Percentiles rank a stretch among this genome's conserved stretches.
These are phyloP conservation scores for Ceratocystis cacaofunesta DNA, from an alignment of 2,329 filamentous ascomycete genomes.

Conservation along the genomic window DNA sequence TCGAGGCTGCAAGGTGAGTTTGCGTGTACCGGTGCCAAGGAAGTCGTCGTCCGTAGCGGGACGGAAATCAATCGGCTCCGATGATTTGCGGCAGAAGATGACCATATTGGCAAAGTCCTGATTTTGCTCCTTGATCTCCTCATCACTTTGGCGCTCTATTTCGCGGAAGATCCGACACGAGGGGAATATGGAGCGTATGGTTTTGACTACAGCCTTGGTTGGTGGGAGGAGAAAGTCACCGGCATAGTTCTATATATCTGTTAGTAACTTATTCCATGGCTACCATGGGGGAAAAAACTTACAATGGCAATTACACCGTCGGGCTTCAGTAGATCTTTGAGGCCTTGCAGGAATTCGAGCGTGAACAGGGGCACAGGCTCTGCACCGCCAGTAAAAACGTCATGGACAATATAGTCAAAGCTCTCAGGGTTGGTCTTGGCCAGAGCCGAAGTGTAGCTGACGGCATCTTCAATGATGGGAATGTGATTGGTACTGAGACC, in stretches of 20 bases:
- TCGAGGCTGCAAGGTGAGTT: conserved; percentile 55
- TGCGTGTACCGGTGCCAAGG: conserved; percentile 54
- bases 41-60: conserved; percentile 48
- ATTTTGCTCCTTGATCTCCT: conserved; percentile 32
- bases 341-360: conserved; percentile 58
- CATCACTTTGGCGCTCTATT: conserved; percentile 36
- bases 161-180: conserved; percentile 86
- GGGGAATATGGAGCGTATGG: conserved; percentile 71
- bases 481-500: conserved; percentile 61
- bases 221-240: conserved; percentile 69
- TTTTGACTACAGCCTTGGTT: conserved; percentile 64
- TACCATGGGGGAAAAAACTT: conserved; percentile 25
- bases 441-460: conserved; percentile 44
- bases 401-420: conserved; percentile 91
- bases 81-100: conserved; percentile 69
- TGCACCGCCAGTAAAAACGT: conserved; percentile 92
- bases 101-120: conserved; percentile 90
- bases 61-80: conserved; percentile 47
- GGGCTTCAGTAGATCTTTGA: conserved; percentile 56
- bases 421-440: conserved; percentile 30
- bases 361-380: conserved; percentile 86
- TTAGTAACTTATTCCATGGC: conserved; percentile 10
- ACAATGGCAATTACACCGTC: conserved; percentile 80
- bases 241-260: conserved; percentile 63
- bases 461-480: conserved; percentile 68